These are phyloP conservation scores for Apiotrichum laibachii DNA, from an alignment of 1,284 basidiomycete species.

Conservation along the genomic window DNA sequence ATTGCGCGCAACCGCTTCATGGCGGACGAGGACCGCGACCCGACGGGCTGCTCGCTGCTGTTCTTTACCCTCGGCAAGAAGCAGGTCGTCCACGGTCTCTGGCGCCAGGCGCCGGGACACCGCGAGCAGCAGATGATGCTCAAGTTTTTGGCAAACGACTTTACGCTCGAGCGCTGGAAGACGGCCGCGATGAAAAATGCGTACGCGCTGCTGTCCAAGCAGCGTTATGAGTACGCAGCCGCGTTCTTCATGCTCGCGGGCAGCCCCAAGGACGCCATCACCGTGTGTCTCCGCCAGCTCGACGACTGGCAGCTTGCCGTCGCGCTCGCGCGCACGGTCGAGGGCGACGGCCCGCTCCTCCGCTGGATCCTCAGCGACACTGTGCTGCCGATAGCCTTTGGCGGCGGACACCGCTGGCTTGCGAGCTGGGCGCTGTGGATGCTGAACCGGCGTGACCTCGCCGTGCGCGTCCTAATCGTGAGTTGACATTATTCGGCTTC, in stretches of 20 bases:
- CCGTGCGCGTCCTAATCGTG: constrained; percentile 58
- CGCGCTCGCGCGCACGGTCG: constrained; percentile 77
- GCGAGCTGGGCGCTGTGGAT: constrained; percentile 97
- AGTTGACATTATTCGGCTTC: constrained; percentile 6
- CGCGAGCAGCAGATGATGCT: constrained; percentile 87
- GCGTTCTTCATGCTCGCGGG: constrained; percentile 95
- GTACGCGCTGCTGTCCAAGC: constrained; percentile 85
- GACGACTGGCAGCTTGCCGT: constrained; percentile 86
- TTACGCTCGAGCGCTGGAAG: constrained; percentile 77
- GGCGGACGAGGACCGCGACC: constrained; percentile 78
- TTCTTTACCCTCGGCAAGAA: constrained; percentile 93
- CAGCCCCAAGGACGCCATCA: constrained; percentile 84
- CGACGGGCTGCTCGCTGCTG: constrained; percentile 80
- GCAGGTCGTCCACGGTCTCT: constrained; percentile 87
- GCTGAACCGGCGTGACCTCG: constrained; percentile 75
- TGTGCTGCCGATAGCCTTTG: constrained; percentile 79
- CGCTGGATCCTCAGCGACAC: constrained; percentile 66
- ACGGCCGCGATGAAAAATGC: constrained; percentile 96
- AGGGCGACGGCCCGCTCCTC: constrained; percentile 76
- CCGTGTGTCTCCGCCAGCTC: constrained; percentile 83
- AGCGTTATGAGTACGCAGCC: constrained; percentile 92
- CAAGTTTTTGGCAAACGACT: constrained; percentile 90
- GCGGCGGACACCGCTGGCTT: constrained; percentile 86
- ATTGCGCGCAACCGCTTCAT: constrained; percentile 92
- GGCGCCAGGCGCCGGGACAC: constrained; percentile 93